phyloP scores from a whole-genome alignment of 257 asterid species.

The Nemophila menziesii region DNA sequence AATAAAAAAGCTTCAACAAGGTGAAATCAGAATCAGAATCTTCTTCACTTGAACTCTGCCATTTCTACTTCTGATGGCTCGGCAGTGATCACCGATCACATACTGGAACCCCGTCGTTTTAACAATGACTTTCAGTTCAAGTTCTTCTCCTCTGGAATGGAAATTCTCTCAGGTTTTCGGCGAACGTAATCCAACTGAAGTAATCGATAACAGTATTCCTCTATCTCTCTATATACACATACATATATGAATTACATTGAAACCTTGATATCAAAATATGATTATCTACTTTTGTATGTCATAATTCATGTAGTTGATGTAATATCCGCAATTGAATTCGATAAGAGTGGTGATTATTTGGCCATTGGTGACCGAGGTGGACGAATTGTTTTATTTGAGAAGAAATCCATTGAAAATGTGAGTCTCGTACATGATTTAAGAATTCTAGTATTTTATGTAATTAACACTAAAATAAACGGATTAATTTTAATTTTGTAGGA shows the following conservation, averaged over 20 bases:
- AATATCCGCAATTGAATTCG: slow-evolving; percentile 64
- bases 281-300: slow-evolving; percentile 7
- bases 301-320: slow-evolving; percentile 65
- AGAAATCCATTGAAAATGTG: slow-evolving; percentile 43
- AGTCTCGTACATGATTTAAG: no score
- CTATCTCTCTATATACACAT: slow-evolving; percentile 1
- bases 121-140: slow-evolving; percentile 27
- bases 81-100: not conserved
- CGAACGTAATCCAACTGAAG: slow-evolving; percentile 50
- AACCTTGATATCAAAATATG: slow-evolving; percentile 1
- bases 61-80: not conserved
- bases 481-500: slow-evolving; percentile 27
- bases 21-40: not conserved
- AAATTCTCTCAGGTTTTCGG: slow-evolving; percentile 71
- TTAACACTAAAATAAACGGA: not conserved
- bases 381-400: slow-evolving; percentile 60
- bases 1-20: not conserved
- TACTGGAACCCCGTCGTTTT: not conserved
- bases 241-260: no score
- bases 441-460: no score
- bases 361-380: slow-evolving; percentile 86
- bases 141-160: slow-evolving; percentile 38
- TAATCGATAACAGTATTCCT: slow-evolving; percentile 41
- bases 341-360: slow-evolving; percentile 49
- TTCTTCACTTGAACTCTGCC: not conserved